These are phyloP conservation scores for Phaeosphaeria sp. DNA, from an alignment of 2,329 filamentous ascomycete genomes.

Conservation along the genomic window DNA sequence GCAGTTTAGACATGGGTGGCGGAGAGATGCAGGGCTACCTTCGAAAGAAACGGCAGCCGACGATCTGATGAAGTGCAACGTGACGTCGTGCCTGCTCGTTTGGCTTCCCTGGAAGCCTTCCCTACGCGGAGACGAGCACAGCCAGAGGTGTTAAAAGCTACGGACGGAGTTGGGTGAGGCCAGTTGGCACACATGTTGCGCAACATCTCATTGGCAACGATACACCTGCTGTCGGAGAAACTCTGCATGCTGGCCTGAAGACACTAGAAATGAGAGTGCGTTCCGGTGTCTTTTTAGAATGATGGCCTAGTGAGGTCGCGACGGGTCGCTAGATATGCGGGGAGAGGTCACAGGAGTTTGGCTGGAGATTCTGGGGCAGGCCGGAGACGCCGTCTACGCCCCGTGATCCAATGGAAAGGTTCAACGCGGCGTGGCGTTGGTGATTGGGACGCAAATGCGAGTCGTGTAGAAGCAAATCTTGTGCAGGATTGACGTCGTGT, in stretches of 20 bases:
- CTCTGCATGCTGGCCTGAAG: neutral
- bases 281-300: neutral
- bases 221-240: neutral
- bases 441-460: slow-evolving; percentile 5
- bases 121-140: neutral
- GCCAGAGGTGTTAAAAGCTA: neutral
- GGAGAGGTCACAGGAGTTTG: slow-evolving; percentile 14
- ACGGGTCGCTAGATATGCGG: neutral
- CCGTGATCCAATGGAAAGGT: slow-evolving; percentile 9
- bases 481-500: slow-evolving; percentile 1
- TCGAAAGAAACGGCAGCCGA: neutral
- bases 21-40: neutral
- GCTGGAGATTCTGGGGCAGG: slow-evolving; percentile 3
- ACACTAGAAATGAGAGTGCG: neutral
- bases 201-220: neutral
- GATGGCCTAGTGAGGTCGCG: neutral
- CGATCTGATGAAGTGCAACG: neutral
- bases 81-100: neutral
- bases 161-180: neutral
- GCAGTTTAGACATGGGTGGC: neutral
- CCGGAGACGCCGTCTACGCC: neutral
- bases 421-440: slow-evolving; percentile 5
- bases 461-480: slow-evolving; percentile 6
- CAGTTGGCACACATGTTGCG: neutral
- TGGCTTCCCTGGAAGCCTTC: neutral